These are phyloP conservation scores for Monosporozyma solicola DNA, from an alignment of 805 yeast genomes.

Conservation along the genomic window DNA sequence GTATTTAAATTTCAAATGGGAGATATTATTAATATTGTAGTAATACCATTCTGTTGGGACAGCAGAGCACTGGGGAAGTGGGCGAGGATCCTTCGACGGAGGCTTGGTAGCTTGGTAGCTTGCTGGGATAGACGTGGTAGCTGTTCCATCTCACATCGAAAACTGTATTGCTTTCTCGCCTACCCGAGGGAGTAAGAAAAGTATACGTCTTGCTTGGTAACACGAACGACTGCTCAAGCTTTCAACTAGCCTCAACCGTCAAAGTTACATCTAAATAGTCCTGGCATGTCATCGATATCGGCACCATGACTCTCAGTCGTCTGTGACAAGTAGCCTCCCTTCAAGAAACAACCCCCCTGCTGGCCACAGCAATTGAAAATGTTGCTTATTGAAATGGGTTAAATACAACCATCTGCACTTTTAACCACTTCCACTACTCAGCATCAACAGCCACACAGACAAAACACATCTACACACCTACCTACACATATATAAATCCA, in stretches of 20 bases:
- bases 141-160: too few species aligned
- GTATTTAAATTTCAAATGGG: not conserved
- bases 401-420: not conserved
- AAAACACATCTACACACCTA: not conserved
- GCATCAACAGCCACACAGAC: not conserved
- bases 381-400: not conserved
- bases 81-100: not conserved
- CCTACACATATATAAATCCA: not conserved
- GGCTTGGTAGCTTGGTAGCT: not conserved
- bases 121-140: too few species aligned
- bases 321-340: not conserved
- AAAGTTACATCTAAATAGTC: too few species aligned
- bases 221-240: too few species aligned
- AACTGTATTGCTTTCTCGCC: too few species aligned
- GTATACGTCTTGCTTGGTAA: too few species aligned
- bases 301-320: not conserved
- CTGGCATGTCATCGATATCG: too few species aligned
- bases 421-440: not conserved
- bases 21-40: not conserved
- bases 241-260: too few species aligned
- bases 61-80: not conserved
- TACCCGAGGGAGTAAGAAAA: too few species aligned
- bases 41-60: not conserved
- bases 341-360: not conserved
- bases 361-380: not conserved